Conservation (phyloP, 805 yeast genomes). For the Zygosaccharomyces pseudorouxii region DNA sequence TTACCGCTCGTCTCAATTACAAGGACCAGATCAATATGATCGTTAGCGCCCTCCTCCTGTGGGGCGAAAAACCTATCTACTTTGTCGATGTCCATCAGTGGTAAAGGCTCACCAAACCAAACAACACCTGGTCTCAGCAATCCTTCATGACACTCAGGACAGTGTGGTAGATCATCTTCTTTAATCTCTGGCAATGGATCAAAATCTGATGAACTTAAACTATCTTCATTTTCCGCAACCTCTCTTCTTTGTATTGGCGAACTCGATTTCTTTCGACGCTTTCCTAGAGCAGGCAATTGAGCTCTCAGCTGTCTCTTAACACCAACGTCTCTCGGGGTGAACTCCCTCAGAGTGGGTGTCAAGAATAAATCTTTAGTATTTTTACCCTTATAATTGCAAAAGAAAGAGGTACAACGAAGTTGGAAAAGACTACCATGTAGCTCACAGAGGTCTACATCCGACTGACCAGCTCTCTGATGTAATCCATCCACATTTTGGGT, state of each 20-base stretch:
- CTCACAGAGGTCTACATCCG: slow-evolving; percentile 49
- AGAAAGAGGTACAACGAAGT: slow-evolving; percentile 68
- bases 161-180: slow-evolving; percentile 57
- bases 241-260: background rate
- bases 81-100: slow-evolving; percentile 53
- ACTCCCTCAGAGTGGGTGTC: slow-evolving; percentile 45
- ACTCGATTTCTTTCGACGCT: slow-evolving; percentile 7
- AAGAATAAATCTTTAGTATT: slow-evolving; percentile 54
- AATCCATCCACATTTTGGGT: slow-evolving; percentile 85
- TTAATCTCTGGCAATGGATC: slow-evolving; percentile 46
- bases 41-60: slow-evolving; percentile 15
- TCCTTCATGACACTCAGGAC: slow-evolving; percentile 69
- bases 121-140: slow-evolving; percentile 83
- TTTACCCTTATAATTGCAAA: slow-evolving; percentile 58
- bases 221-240: slow-evolving; percentile 5
- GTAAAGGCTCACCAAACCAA: slow-evolving; percentile 91
- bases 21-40: slow-evolving; percentile 60
- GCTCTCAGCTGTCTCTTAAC: slow-evolving; percentile 6
- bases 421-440: slow-evolving; percentile 77
- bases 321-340: slow-evolving; percentile 20
- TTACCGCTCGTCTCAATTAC: slow-evolving; percentile 84
- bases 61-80: slow-evolving; percentile 62
- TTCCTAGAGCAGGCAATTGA: slow-evolving; percentile 11
- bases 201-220: slow-evolving; percentile 40
- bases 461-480: slow-evolving; percentile 61